These are phyloP conservation scores for Hymenoscyphus albidus DNA, from an alignment of 2,329 filamentous ascomycete species.

Conservation along the genomic window DNA sequence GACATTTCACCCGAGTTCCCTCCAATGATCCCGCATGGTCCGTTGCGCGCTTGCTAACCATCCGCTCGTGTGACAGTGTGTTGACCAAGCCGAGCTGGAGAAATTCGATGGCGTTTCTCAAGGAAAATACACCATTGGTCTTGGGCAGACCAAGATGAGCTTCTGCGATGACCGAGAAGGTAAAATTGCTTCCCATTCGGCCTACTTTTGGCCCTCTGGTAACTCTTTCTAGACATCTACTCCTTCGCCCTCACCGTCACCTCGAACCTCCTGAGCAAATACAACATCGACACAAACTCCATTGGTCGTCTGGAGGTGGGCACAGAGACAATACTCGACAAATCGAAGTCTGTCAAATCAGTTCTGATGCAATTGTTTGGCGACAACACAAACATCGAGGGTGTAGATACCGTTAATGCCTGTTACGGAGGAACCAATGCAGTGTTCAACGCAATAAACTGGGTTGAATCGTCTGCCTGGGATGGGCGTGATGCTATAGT, in stretches of 20 bases:
- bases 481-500: conserved; percentile 79
- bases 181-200: conserved; percentile 38
- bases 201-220: conserved; percentile 9
- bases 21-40: not conserved
- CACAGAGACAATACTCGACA: conserved; percentile 82
- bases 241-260: conserved; percentile 75
- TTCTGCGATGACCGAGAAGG: conserved; percentile 89
- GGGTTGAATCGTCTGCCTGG: conserved; percentile 84
- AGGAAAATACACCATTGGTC: conserved; percentile 87
- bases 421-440: conserved; percentile 87
- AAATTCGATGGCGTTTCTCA: conserved; percentile 79
- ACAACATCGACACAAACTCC: conserved; percentile 73
- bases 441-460: conserved; percentile 78
- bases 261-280: conserved; percentile 75
- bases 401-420: conserved; percentile 78
- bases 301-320: conserved; percentile 81
- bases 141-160: conserved; percentile 88
- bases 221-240: conserved; percentile 66
- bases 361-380: conserved; percentile 84
- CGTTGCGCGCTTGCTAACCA: conserved; percentile 20
- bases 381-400: conserved; percentile 80
- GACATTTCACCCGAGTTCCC: conserved; percentile 3
- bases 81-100: conserved; percentile 78
- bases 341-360: conserved; percentile 87
- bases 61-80: conserved; percentile 55